Base-by-base conservation (phyloP, 106 monocot species). In the Dioscorea dumetorum region DNA sequence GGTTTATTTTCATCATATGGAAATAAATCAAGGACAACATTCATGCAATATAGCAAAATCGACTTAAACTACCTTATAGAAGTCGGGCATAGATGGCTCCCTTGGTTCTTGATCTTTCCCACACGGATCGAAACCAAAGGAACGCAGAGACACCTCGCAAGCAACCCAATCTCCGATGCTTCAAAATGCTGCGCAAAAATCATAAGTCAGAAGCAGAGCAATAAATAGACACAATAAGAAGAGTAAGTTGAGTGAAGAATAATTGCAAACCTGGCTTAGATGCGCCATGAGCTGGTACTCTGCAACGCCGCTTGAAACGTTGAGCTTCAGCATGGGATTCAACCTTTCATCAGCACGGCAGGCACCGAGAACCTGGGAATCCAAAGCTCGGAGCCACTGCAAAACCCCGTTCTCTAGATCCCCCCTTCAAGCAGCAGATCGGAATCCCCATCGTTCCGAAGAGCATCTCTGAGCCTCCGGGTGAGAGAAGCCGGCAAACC, bases 71-170 rank as follows among this genome's bases (percentile, higher is more conserved):
- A 95, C 95, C 91, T 95, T 53, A 52, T 60, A 59, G 83, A 0
- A 24, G 79, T 86, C 35, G 95, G 95, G 70, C 79, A 88, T 28
- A 95, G 49, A 62, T 84, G 77, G 60, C 51, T 73, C 35, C 80
- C 88, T 19, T 83, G 77, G 67, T 86, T 86, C 53, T 54, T 69
- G 50, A 88, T 67, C 59, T 84, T 95, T 33, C 95, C 95, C 2
- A 91, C 95, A 49, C 91, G 91, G 57, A 95, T 79, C 58, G 95
- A 91, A 53, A 95, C 91, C 57, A 95, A 82, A 48, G 95, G 95
- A 67, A 86, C 62, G 31, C 88, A 95, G 69, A 95, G 71, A 76
- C 91, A 95, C 61, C 95, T 84, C 0, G 79, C 79, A 2, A 95
- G 75, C 75, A 91, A 74, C 57, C 84, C 88, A 49, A 95, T 76